phyloP scores from a whole-genome alignment of 257 asterid genomes.

The Solanum acaule region DNA sequence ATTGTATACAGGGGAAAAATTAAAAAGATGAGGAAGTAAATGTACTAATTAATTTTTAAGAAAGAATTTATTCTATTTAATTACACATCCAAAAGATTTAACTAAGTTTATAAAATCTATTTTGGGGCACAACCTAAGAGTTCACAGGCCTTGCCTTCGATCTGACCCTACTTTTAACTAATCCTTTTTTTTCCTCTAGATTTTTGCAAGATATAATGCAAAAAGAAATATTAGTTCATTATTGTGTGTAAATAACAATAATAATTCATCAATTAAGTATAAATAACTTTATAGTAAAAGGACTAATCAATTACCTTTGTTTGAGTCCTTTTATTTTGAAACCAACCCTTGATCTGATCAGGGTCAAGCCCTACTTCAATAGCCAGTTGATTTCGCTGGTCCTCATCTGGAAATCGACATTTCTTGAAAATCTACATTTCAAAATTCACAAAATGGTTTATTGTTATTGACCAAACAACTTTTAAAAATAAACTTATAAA shows the following conservation, averaged over 20 bases:
- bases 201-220: not conserved
- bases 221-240: not conserved
- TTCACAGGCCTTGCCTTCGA: not conserved
- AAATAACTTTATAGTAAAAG: not conserved
- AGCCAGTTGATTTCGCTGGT: slow-evolving; percentile 44
- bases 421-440: slow-evolving; percentile 47
- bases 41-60: not conserved
- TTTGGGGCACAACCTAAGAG: not conserved
- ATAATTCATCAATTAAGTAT: not conserved
- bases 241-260: not conserved
- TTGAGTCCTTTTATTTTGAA: slow-evolving; percentile 68
- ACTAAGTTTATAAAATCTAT: not conserved
- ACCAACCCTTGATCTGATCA: slow-evolving; percentile 58
- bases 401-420: slow-evolving; percentile 48
- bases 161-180: not conserved
- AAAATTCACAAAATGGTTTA: not conserved
- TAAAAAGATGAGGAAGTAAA: not conserved
- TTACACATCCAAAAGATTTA: not conserved
- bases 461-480: not conserved
- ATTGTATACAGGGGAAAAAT: not conserved
- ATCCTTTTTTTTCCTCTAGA: not conserved
- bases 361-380: slow-evolving; percentile 48
- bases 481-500: not conserved
- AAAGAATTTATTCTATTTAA: not conserved
- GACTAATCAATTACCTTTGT: slow-evolving; percentile 26